Conservation (phyloP, 202 grass and related monocot genomes). For the Bolboschoenoplectus hybrid region DNA sequence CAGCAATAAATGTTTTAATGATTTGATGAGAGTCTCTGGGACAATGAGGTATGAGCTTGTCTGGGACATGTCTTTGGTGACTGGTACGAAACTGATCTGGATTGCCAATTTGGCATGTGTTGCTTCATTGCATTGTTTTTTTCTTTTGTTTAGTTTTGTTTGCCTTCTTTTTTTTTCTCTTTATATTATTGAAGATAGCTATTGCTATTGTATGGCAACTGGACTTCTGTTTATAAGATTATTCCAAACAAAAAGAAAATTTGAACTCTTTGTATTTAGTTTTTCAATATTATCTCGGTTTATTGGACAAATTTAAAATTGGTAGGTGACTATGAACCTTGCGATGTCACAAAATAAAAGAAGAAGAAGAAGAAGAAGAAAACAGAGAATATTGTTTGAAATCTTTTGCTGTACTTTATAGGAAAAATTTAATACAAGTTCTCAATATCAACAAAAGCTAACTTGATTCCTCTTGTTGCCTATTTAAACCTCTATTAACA, state of each 20-base stretch:
- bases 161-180: neutral
- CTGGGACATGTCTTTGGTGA: conserved; percentile 12
- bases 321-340: too few species aligned
- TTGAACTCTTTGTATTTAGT: too few species aligned
- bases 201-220: neutral
- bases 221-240: neutral
- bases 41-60: conserved; percentile 14
- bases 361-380: neutral
- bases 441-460: neutral
- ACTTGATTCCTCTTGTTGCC: conserved; percentile 2
- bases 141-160: neutral
- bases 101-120: conserved; percentile 30
- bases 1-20: conserved; percentile 5
- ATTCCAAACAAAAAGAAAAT: neutral
- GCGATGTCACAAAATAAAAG: neutral
- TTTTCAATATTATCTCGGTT: too few species aligned
- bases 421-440: conserved; percentile 20
- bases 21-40: neutral
- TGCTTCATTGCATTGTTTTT: neutral
- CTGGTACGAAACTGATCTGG: conserved; percentile 18
- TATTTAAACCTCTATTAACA: conserved; percentile 14
- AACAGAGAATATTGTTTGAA: neutral
- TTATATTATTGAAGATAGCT: conserved; percentile 1
- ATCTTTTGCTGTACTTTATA: neutral
- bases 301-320: too few species aligned